phyloP scores from a whole-genome alignment of 805 yeast species.

The Saccharomycopsis selenospora region DNA sequence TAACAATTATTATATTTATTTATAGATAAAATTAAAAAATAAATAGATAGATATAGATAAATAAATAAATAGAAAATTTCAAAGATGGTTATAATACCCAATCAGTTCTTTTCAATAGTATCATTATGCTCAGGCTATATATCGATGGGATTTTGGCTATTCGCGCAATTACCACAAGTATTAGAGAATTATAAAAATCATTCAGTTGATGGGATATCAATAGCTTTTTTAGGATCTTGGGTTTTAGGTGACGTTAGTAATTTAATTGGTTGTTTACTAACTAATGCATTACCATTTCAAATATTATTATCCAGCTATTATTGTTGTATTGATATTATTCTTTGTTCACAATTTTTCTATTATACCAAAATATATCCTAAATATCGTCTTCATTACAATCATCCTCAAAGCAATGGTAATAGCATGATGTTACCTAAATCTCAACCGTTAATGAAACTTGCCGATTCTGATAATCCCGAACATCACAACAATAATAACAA shows the following conservation, averaged over 20 bases:
- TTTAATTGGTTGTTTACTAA: conserved; percentile 64
- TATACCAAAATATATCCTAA: conserved; percentile 44
- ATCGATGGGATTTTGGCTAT: conserved; percentile 31
- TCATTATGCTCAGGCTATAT: conserved; percentile 27
- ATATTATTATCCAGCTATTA: conserved; percentile 66
- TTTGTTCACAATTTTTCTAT: conserved; percentile 65
- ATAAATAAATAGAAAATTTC: no score
- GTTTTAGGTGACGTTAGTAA: conserved; percentile 33
- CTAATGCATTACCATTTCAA: conserved; percentile 76
- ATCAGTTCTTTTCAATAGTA: neutral
- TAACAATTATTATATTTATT: no score
- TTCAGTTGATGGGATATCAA: conserved; percentile 31
- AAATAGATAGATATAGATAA: no score
- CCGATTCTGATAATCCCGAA: neutral
- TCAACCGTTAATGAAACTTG: neutral
- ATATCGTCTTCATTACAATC: conserved; percentile 2
- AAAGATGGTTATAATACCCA: conserved; percentile 1
- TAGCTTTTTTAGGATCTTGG: conserved; percentile 31
- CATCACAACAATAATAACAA: conserved; percentile 12
- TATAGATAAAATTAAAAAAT: no score
- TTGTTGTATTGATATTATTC: conserved; percentile 59
- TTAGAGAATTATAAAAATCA: conserved; percentile 29
- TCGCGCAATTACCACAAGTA: conserved; percentile 35
- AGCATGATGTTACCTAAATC: neutral
- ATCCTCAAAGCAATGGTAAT: no score